Percentiles rank a stretch among this genome's conserved stretches.
These are phyloP conservation scores for Lichina pygmaea DNA, from an alignment of 495 filamentous ascomycete genomes.

Conservation along the genomic window DNA sequence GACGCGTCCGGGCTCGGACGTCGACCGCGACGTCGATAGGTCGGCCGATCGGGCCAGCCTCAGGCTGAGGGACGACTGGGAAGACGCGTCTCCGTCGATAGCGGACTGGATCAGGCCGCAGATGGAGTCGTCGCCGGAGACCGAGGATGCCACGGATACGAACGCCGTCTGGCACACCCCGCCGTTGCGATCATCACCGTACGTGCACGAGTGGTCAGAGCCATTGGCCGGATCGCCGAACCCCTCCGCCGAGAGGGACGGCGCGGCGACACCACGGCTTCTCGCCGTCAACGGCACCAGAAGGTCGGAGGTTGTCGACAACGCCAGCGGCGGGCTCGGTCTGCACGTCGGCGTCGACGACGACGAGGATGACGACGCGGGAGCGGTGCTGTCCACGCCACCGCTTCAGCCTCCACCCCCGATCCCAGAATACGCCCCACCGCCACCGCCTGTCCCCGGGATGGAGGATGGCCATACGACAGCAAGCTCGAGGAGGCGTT, in stretches of 20 bases:
- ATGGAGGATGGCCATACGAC: neutral
- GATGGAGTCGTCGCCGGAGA: neutral
- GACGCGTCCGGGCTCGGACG: slow-evolving; percentile 4
- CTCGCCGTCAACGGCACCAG: slow-evolving; percentile 5
- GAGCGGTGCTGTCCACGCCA: slow-evolving; percentile 1
- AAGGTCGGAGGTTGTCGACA: slow-evolving; percentile 10
- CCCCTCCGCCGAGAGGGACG: neutral
- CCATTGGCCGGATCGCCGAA: neutral
- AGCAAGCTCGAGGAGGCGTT: slow-evolving; percentile 1
- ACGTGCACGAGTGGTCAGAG: neutral
- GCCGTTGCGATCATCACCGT: too few relatives aligned
- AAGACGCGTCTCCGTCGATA: slow-evolving; percentile 26
- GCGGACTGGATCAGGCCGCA: slow-evolving; percentile 17
- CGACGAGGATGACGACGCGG: slow-evolving; percentile 7
- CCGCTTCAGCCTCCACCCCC: slow-evolving; percentile 14
- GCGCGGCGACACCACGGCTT: neutral
- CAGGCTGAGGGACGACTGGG: slow-evolving; percentile 22
- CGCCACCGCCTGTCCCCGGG: slow-evolving; percentile 9
- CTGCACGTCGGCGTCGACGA: slow-evolving; percentile 16
- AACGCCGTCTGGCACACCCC: too few relatives aligned
- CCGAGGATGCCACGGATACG: too few relatives aligned
- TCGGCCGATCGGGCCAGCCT: slow-evolving; percentile 13
- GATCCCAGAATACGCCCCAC: slow-evolving; percentile 13
- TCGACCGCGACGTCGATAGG: slow-evolving; percentile 10
- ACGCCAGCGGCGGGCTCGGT: slow-evolving; percentile 13